Percentiles rank a stretch among this genome's conserved stretches.
These are phyloP conservation scores for Puccinia hordei DNA, from an alignment of 1,284 basidiomycete genomes.

Conservation along the genomic window DNA sequence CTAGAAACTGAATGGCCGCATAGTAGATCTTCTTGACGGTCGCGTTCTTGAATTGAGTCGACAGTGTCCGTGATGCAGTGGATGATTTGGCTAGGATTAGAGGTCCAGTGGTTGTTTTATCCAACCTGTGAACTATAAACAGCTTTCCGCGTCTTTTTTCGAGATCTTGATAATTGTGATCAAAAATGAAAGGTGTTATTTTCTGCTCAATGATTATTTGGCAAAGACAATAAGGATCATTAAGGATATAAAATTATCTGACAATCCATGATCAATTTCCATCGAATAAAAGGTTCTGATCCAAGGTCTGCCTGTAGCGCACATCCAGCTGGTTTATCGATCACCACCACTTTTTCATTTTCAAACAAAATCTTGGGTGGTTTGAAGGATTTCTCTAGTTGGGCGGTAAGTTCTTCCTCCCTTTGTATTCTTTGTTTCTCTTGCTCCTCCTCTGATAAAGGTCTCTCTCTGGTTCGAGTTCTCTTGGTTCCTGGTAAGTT, in stretches of 20 bases:
- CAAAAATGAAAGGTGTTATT: not conserved
- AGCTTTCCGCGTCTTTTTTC: conserved; percentile 14
- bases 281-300: conserved; percentile 21
- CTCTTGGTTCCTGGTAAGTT: not conserved
- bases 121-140: conserved; percentile 27
- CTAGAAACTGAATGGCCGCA: conserved; percentile 66
- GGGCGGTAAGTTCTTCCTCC: not conserved
- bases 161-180: conserved; percentile 27
- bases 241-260: not conserved
- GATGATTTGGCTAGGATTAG: conserved; percentile 66
- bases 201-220: not conserved
- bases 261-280: conserved; percentile 33
- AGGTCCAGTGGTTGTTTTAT: conserved; percentile 66
- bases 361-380: conserved; percentile 34
- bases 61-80: conserved; percentile 63
- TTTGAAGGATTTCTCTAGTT: conserved; percentile 8
- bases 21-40: conserved; percentile 68
- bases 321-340: conserved; percentile 41
- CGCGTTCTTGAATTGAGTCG: conserved; percentile 65
- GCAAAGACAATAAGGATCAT: too few species aligned
- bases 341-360: conserved; percentile 35
- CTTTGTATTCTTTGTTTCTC: not conserved
- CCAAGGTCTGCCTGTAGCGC: conserved; percentile 32
- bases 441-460: conserved; percentile 18
- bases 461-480: not conserved